A percentile compares a stretch with the other conserved stretches of the same genome.
Conservation (phyloP, 768 basidiomycete species). For the Tulasnella sp. region DNA sequence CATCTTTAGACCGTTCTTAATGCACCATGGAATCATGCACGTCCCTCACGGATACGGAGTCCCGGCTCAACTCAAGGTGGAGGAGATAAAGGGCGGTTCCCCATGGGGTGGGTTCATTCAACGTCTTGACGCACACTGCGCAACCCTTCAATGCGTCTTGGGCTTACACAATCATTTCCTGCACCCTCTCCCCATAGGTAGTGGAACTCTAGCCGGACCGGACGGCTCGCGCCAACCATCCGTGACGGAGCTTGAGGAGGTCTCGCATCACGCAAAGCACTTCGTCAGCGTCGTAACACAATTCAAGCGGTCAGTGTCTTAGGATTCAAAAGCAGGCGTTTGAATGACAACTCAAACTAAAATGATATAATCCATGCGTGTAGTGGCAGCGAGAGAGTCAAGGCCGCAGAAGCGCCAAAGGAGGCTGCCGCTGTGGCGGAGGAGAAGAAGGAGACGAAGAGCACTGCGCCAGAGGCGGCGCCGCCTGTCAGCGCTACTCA, state of each 20-base stretch:
- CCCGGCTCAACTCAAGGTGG: constrained; percentile 19
- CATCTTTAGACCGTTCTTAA: constrained; percentile 25
- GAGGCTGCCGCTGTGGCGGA: no score
- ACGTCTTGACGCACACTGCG: background rate
- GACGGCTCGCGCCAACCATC: constrained; percentile 9
- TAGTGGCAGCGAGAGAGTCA: no score
- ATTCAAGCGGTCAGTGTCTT: background rate
- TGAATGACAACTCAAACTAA: no score
- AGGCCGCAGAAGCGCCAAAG: no score
- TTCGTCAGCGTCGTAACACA: constrained; percentile 7
- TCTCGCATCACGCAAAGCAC: constrained; percentile 4
- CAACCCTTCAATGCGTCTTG: no score
- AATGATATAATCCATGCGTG: no score
- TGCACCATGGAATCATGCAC: constrained; percentile 26
- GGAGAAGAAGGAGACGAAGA: no score
- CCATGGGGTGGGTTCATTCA: constrained; percentile 26
- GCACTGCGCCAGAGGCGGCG: no score
- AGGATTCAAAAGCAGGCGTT: no score
- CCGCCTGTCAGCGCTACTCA: no score
- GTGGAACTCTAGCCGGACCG: background rate
- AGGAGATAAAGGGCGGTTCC: constrained; percentile 27
- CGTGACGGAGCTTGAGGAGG: background rate
- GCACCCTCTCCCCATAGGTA: no score
- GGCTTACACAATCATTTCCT: no score
- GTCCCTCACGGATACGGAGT: constrained; percentile 27